Percentiles rank a stretch among this genome's conserved stretches.
Evolutionary conservation across 2,329 filamentous ascomycete genomes (phyloP).

Genomic region (Stromatinia cepivora): DNA sequence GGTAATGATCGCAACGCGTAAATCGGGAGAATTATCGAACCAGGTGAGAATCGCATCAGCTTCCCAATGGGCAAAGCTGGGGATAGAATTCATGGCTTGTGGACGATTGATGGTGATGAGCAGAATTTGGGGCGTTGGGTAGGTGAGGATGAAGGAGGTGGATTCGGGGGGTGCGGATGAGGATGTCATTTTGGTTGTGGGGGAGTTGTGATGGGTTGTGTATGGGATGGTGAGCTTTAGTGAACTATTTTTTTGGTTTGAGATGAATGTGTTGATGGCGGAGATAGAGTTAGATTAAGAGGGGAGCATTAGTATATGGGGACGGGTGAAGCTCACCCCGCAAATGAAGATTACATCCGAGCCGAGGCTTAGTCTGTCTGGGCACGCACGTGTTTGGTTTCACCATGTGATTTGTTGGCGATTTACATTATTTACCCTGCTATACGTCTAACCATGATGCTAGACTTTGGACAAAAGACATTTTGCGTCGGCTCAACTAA

Average conservation of each 20-base stretch:
- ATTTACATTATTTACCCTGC: not conserved
- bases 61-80: slow-evolving; percentile 43
- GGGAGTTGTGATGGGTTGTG: slow-evolving; percentile 40
- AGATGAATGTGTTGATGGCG: slow-evolving; percentile 38
- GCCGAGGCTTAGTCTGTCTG: not conserved
- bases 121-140: slow-evolving; percentile 55
- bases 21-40: slow-evolving; percentile 60
- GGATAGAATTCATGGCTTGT: slow-evolving; percentile 50
- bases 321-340: slow-evolving; percentile 9
- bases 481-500: not conserved
- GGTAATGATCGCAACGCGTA: slow-evolving; percentile 65
- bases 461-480: not conserved
- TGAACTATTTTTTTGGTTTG: slow-evolving; percentile 41
- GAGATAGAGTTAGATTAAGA: not conserved
- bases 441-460: not conserved
- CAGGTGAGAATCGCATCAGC: slow-evolving; percentile 52
- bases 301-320: slow-evolving; percentile 23
- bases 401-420: not conserved
- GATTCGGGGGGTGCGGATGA: slow-evolving; percentile 39
- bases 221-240: slow-evolving; percentile 42
- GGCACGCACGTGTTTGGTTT: not conserved
- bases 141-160: slow-evolving; percentile 39
- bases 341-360: not conserved
- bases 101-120: slow-evolving; percentile 61
- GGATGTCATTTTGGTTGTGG: slow-evolving; percentile 42